Percentiles rank a stretch among this genome's conserved stretches.
These are phyloP conservation scores for Streptanthus diversifolius DNA, from an alignment of 345 rosid species.

Conservation along the genomic window DNA sequence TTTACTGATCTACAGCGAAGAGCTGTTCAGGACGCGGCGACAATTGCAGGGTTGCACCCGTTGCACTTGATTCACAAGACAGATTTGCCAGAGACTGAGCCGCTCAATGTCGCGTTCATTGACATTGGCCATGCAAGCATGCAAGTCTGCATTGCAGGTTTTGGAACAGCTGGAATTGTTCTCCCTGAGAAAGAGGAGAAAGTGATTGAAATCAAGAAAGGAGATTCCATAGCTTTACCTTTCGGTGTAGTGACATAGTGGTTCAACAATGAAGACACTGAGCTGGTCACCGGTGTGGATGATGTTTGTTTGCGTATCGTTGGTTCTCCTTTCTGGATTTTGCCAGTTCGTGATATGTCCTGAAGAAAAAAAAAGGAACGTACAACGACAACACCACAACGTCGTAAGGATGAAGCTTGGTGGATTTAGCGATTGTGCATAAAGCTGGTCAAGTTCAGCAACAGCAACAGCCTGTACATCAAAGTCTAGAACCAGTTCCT, in stretches of 20 bases:
- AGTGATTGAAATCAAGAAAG: conserved; percentile 69
- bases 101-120: conserved; percentile 78
- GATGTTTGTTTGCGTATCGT: conserved; percentile 33
- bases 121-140: conserved; percentile 90
- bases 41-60: conserved; percentile 90
- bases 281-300: conserved; percentile 40
- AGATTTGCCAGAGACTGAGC: conserved; percentile 83
- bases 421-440: conserved; percentile 37
- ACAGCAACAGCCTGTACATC: too few species aligned
- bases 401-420: conserved; percentile 46
- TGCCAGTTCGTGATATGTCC: conserved; percentile 37
- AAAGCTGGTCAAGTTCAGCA: too few species aligned
- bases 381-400: not conserved
- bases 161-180: conserved; percentile 82
- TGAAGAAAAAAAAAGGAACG: conserved; percentile 27
- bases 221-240: conserved; percentile 87
- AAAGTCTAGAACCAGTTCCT: too few species aligned
- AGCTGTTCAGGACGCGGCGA: conserved; percentile 90
- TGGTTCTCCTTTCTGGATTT: conserved; percentile 36
- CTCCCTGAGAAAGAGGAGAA: conserved; percentile 90
- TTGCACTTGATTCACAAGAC: conserved; percentile 85
- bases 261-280: conserved; percentile 76
- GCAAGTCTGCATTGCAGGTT: conserved; percentile 96
- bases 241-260: conserved; percentile 94
- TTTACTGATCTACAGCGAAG: conserved; percentile 92